Evolutionary conservation across 768 basidiomycete genomes (phyloP).

Genomic region (Pholiota conissans): DNA sequence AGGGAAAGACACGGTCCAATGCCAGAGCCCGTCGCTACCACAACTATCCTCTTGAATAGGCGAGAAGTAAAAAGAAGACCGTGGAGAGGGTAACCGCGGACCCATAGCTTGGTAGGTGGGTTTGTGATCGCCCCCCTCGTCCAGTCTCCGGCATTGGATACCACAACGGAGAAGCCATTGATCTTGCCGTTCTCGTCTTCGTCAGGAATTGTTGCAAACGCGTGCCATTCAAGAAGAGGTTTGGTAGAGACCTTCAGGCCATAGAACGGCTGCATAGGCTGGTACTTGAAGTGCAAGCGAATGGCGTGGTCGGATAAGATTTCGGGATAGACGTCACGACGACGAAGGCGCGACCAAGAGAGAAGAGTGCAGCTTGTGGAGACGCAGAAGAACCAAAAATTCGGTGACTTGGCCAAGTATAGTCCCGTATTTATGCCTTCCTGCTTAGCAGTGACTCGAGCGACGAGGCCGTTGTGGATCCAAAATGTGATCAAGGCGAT

Average conservation of each 20-base stretch:
- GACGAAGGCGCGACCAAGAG: conserved; percentile 53
- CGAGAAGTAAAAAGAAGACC: conserved; percentile 50
- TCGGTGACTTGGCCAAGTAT: conserved; percentile 42
- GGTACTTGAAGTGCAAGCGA: conserved; percentile 54
- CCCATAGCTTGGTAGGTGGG: conserved; percentile 53
- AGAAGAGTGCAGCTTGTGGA: conserved; percentile 41
- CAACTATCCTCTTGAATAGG: conserved; percentile 49
- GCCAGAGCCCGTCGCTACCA: conserved; percentile 56
- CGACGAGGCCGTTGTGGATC: conserved; percentile 37
- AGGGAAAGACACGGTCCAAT: conserved; percentile 47
- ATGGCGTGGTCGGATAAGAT: conserved; percentile 55
- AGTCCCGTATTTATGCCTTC: conserved; percentile 34
- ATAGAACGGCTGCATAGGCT: conserved; percentile 34
- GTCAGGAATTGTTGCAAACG: conserved; percentile 43
- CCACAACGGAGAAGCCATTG: conserved; percentile 50
- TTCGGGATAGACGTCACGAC: conserved; percentile 47
- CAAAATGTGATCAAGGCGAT: conserved; percentile 50
- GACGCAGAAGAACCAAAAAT: conserved; percentile 46
- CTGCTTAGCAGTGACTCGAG: conserved; percentile 34
- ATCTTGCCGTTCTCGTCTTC: conserved; percentile 32
- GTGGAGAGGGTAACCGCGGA: conserved; percentile 51
- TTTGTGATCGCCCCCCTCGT: conserved; percentile 46
- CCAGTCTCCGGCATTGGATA: conserved; percentile 60
- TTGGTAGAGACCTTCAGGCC: conserved; percentile 32
- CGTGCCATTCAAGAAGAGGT: conserved; percentile 52